Evolutionary conservation across 495 filamentous ascomycete species (phyloP), one percentile per base, ranked within the genome.

Genomic region (Podospora pseudoanserina): DNA sequence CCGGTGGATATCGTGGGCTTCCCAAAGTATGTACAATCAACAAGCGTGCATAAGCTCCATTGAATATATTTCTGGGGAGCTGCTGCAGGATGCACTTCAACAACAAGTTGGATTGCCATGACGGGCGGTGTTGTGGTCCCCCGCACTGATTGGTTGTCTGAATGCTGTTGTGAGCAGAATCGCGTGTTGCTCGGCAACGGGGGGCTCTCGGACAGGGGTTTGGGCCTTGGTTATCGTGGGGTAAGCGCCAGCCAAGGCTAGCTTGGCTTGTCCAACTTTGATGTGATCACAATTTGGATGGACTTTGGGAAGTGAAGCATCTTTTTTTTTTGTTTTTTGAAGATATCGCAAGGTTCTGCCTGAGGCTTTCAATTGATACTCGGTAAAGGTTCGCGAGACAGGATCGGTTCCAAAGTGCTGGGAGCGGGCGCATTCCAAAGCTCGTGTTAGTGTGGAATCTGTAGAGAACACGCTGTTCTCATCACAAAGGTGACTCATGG

Each of bases 101-200:
- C 23, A 58, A 58, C 55, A 58, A 58, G 15, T 7, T 26, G 23
- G 23, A 58, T 7, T 58, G n/a, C 6, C n/a, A 20, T 58, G 55
- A n/a, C 55, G n/a, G n/a, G n/a, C 18, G n/a, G 23, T 19, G n/a
- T 58, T 58, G n/a, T 26, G 55, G 26, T 0, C 39, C 34, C 34
- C 49, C 9, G 5, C 27, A 63, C 57, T 65, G 56, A 69, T 65
- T 65, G 63, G 67, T 28, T 20, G 55, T 69, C 20, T 32, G 56
- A 30, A n/a, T 23, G 18, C 2, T 23, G 27, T 59, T 23, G 63
- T 27, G 63, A 58, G 23, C 54, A 61, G 26, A 18, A 23, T 11
- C 20, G 2, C 32, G 63, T 18, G 67, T 69, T 69, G 67, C 67
- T 49, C 58, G 55, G 67, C 67, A 69, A 69, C 67, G 63, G 55